Percentiles rank a stretch among this genome's conserved stretches.
These are phyloP conservation scores for Leccinum variicolor DNA, from an alignment of 768 basidiomycete genomes.

Conservation along the genomic window DNA sequence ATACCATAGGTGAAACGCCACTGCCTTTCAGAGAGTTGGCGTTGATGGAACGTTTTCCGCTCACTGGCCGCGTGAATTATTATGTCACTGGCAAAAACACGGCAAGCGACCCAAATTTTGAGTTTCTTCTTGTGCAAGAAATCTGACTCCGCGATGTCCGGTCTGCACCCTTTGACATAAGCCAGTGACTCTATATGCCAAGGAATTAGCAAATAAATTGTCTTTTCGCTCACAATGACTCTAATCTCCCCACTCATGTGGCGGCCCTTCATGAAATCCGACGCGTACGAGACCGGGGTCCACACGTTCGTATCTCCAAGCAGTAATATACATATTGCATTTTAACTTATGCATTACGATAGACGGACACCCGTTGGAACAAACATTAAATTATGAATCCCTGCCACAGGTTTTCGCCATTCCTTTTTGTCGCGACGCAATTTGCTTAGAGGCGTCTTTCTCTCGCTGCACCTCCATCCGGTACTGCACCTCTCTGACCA, in stretches of 20 bases:
- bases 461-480: not conserved
- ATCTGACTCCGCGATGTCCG: not conserved
- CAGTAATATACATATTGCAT: conserved; percentile 16
- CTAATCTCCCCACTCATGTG: conserved; percentile 6
- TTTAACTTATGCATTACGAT: conserved; percentile 15
- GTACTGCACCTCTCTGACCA: not conserved
- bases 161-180: not conserved
- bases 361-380: not conserved
- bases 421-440: not conserved
- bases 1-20: not conserved
- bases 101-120: not conserved
- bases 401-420: not conserved
- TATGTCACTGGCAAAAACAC: not conserved
- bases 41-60: not conserved
- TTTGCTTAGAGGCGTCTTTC: not conserved
- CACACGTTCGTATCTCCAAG: conserved; percentile 10
- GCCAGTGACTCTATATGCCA: not conserved
- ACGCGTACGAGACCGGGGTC: conserved; percentile 2
- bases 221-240: not conserved
- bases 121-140: not conserved
- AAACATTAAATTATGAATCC: conserved; percentile 19
- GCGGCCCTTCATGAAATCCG: conserved; percentile 16
- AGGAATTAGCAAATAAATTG: conserved; percentile 1
- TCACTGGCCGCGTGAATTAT: not conserved
- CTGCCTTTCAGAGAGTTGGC: not conserved